Conservation (phyloP, 2,329 filamentous ascomycete genomes). For the Ascocoryne sarcoides region DNA sequence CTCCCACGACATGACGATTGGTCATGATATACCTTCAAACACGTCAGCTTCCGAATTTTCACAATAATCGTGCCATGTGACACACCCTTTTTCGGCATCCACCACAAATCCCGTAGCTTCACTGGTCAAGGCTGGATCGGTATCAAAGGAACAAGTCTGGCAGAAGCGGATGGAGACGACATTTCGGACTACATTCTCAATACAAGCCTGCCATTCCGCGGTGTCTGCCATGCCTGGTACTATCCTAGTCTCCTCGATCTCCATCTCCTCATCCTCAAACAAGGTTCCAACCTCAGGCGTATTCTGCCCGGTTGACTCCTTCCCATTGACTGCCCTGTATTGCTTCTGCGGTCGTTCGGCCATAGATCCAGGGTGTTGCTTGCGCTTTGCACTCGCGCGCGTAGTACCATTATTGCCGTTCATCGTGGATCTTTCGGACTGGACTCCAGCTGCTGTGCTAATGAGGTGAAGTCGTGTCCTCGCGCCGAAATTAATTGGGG, state of each 20-base stretch:
- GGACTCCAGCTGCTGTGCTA: no score
- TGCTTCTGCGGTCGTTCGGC: slow-evolving; percentile 28
- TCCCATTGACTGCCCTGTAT: slow-evolving; percentile 26
- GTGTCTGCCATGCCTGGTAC: slow-evolving; percentile 42
- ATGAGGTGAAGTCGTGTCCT: no score
- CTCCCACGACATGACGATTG: slow-evolving; percentile 86
- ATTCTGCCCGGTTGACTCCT: slow-evolving; percentile 28
- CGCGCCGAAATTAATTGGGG: no score
- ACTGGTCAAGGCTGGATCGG: slow-evolving; percentile 85
- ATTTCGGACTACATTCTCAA: slow-evolving; percentile 86
- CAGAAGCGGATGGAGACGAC: slow-evolving; percentile 99
- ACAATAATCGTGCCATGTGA: neutral
- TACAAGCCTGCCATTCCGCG: slow-evolving; percentile 90
- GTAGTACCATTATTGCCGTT: slow-evolving; percentile 23
- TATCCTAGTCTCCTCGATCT: slow-evolving; percentile 30
- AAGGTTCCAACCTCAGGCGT: slow-evolving; percentile 23
- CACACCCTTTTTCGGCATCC: slow-evolving; percentile 74
- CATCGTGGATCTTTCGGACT: slow-evolving; percentile 18
- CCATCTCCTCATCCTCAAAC: slow-evolving; percentile 28
- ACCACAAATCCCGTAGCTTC: slow-evolving; percentile 98
- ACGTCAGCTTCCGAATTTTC: slow-evolving; percentile 19
- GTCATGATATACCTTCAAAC: slow-evolving; percentile 63
- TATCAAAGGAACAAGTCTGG: slow-evolving; percentile 95
- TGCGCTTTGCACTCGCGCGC: slow-evolving; percentile 23
- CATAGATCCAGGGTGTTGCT: slow-evolving; percentile 22